Evolutionary conservation across 1,139 yeast genomes (phyloP).

Genomic region (Geotrichum reessii): DNA sequence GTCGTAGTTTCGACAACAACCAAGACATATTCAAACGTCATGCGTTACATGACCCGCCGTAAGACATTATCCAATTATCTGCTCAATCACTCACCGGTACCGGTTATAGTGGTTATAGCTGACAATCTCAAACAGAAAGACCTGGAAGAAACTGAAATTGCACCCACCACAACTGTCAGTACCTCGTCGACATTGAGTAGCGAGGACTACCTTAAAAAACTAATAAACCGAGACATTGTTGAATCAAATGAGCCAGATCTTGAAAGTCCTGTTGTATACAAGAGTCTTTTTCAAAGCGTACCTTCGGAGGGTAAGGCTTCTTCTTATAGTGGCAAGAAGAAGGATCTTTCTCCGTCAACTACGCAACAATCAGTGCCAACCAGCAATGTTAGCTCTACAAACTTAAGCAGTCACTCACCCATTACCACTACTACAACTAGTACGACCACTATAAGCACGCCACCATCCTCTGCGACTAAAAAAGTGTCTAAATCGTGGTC

Average conservation of each 20-base stretch:
- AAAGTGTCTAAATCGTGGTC: neutral
- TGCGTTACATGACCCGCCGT: constrained; percentile 22
- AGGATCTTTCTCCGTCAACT: neutral
- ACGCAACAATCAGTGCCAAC: neutral
- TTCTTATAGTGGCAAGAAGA: too few species aligned
- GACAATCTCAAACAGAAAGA: neutral
- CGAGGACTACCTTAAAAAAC: neutral
- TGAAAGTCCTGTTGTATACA: neutral
- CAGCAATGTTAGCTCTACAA: neutral
- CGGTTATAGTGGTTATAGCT: constrained; percentile 25
- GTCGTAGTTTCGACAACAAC: constrained; percentile 28
- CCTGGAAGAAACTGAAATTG: neutral
- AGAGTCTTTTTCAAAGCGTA: neutral
- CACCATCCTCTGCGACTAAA: neutral
- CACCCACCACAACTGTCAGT: neutral
- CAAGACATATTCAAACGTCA: constrained; percentile 23
- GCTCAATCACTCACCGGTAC: constrained; percentile 29
- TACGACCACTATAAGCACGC: neutral
- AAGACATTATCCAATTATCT: constrained; percentile 28
- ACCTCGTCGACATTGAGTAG: neutral
- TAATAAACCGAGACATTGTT: neutral
- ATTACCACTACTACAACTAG: neutral
- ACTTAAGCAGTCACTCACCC: neutral
- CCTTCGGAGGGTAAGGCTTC: neutral
- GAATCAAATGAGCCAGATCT: neutral